Base-by-base conservation (phyloP, 2,329 filamentous ascomycete genomes). In the Emergomyces africanus region DNA sequence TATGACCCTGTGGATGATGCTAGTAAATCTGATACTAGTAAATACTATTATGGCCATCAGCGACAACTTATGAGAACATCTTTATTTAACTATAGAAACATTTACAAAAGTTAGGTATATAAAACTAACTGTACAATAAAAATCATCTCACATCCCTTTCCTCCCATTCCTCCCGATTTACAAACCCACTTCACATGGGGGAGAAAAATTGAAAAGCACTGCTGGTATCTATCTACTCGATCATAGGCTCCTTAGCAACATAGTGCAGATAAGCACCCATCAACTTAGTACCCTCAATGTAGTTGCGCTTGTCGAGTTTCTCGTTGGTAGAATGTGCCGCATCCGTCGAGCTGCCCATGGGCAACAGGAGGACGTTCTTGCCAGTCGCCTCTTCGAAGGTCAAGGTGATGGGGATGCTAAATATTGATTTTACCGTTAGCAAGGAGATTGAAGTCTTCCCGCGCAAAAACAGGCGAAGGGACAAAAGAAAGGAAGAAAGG, bases 281-380 rank as follows among this genome's bases (percentile, higher is more conserved):
- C 63, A 99, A 77, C 83, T 99, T 99, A 68, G 89, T 96, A 54
- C 94, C 94, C 79, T 99, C 90, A 69, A 99, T 95, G 74, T 99
- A 99, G 77, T 99, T 99, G 71, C 83, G 84, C 82, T 88, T 90
- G 75, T 99, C 94, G 60, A 99, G 80, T 82, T 96, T 96, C 83
- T 97, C 94, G 74, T 99, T 99, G 76, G 96, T 95, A 39, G 90
- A 96, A 77, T 99, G 94, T 8, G 94, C 94, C 48, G 89, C 91
- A 72, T 97, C 94, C 1, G 92, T 99, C 49, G 89, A 95, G 79
- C 89, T 95, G 51, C 94, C 94, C 94, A 99, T 97, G 37, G 94
- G 94, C 66, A 99, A 77, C 65, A 99, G 79, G 60, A 99, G 78
- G 48, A 97, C 92, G 70, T 97, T 99, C 86, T 99, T 99, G 70